Evolutionary conservation across 2,329 filamentous ascomycete species (phyloP).

Genomic region (Aspergillus versicolor): DNA sequence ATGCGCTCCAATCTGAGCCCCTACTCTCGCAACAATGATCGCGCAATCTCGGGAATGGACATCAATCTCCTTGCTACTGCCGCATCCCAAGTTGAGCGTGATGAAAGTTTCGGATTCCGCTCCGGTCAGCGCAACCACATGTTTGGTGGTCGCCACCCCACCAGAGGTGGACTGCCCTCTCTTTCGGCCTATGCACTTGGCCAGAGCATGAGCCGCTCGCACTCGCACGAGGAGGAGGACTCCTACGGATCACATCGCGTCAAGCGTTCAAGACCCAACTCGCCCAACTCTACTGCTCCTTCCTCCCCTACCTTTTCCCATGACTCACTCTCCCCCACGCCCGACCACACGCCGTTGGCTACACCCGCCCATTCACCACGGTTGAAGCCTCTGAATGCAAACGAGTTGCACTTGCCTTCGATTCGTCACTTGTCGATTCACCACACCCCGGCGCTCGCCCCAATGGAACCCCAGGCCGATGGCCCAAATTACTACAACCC

Average conservation of each 20-base stretch:
- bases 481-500: constrained; percentile 59
- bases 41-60: constrained; percentile 53
- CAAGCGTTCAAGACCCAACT: constrained; percentile 90
- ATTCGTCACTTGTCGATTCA: constrained; percentile 71
- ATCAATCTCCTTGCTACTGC: constrained; percentile 70
- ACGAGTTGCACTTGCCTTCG: constrained; percentile 78
- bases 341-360: constrained; percentile 96
- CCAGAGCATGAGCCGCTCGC: constrained; percentile 86
- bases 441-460: constrained; percentile 66
- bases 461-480: constrained; percentile 67
- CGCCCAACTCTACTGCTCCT: constrained; percentile 90
- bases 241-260: constrained; percentile 67
- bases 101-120: constrained; percentile 50
- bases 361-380: constrained; percentile 94
- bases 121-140: constrained; percentile 48
- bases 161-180: constrained; percentile 68
- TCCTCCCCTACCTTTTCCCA: constrained; percentile 96
- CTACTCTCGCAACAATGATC: constrained; percentile 51
- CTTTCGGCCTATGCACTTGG: constrained; percentile 72
- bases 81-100: constrained; percentile 65
- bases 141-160: constrained; percentile 45
- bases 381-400: constrained; percentile 70
- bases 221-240: constrained; percentile 75
- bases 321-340: constrained; percentile 91
- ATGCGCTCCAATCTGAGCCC: constrained; percentile 58